A percentile compares a stretch with the other conserved stretches of the same genome.
Evolutionary conservation across 495 filamentous ascomycete genomes (phyloP).

Genomic region (Penicillium mononematosum): DNA sequence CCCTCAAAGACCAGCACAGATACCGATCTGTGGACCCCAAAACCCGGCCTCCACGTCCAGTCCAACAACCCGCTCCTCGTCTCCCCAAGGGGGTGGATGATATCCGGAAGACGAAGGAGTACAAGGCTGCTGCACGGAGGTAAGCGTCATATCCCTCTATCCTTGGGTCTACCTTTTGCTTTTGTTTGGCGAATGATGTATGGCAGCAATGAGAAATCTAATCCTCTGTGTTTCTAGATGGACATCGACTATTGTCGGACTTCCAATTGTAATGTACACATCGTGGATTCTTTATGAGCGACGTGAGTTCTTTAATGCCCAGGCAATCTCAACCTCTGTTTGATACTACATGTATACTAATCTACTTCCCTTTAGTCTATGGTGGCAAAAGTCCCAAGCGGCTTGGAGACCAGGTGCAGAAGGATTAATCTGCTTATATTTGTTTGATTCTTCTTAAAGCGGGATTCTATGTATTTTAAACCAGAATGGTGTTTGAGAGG

Average conservation of each 20-base stretch:
- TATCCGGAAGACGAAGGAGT: conserved; percentile 32
- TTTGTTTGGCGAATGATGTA: background rate
- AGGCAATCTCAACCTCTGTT: background rate
- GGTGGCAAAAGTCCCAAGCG: conserved; percentile 18
- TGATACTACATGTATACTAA: background rate
- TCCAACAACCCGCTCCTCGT: conserved; percentile 5
- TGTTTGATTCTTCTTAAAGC: background rate
- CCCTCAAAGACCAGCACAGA: conserved; percentile 2
- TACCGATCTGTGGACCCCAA: conserved; percentile 11
- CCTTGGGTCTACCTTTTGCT: background rate
- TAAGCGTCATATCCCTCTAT: conserved; percentile 8
- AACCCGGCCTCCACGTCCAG: conserved; percentile 14
- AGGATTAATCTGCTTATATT: background rate
- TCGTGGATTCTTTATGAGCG: conserved; percentile 30
- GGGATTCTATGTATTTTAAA: background rate
- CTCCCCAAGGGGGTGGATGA: conserved; percentile 17
- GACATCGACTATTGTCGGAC: conserved; percentile 51
- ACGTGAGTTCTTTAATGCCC: conserved; percentile 15
- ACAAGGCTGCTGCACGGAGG: conserved; percentile 30
- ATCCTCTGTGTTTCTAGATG: conserved; percentile 41
- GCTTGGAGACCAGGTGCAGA: background rate
- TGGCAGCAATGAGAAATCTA: conserved; percentile 5
- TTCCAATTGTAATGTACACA: conserved; percentile 50
- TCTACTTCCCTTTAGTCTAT: conserved; percentile 17
- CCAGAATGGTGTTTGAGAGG: background rate